phyloP scores from a whole-genome alignment of 768 basidiomycete genomes.

The Tulasnella sp. region DNA sequence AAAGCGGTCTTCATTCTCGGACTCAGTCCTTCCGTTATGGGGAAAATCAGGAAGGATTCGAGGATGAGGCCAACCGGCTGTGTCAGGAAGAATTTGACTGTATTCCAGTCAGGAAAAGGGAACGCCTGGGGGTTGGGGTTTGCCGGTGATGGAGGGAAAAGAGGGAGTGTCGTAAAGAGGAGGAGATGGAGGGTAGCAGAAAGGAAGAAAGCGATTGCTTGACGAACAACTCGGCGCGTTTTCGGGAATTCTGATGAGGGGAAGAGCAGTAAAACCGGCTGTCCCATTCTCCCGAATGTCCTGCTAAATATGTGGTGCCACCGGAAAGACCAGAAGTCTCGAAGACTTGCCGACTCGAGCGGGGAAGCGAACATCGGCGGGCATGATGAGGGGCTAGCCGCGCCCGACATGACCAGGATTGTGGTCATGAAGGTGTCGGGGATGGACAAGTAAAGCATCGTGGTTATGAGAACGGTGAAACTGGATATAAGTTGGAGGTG shows the following conservation, averaged over 20 bases:
- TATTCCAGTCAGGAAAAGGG: conserved; percentile 26
- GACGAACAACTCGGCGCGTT: conserved; percentile 6
- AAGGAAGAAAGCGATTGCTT: conserved; percentile 29
- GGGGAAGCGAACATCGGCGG: conserved; percentile 33
- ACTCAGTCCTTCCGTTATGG: not conserved
- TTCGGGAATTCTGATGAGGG: not conserved
- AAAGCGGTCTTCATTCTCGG: not conserved
- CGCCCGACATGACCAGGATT: conserved; percentile 11
- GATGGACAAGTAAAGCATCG: conserved; percentile 29
- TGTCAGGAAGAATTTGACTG: conserved; percentile 35
- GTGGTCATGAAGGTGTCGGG: conserved; percentile 20
- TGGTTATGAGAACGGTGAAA: conserved; percentile 1
- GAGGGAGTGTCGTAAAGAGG: conserved; percentile 30
- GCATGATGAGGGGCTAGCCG: conserved; percentile 18
- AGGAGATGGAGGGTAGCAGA: conserved; percentile 33
- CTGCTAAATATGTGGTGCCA: conserved; percentile 36
- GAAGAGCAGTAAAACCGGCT: not conserved
- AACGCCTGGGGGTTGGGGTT: conserved; percentile 24
- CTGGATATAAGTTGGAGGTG: conserved; percentile 28
- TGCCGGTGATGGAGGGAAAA: not conserved
- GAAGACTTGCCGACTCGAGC: conserved; percentile 28
- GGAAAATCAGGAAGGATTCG: conserved; percentile 29
- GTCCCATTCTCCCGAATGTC: conserved; percentile 23
- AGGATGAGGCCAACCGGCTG: conserved; percentile 35
- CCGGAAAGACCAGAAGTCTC: conserved; percentile 34